Base-by-base conservation (phyloP, 2,329 filamentous ascomycete genomes). In the Trichoderma pleuroti region DNA sequence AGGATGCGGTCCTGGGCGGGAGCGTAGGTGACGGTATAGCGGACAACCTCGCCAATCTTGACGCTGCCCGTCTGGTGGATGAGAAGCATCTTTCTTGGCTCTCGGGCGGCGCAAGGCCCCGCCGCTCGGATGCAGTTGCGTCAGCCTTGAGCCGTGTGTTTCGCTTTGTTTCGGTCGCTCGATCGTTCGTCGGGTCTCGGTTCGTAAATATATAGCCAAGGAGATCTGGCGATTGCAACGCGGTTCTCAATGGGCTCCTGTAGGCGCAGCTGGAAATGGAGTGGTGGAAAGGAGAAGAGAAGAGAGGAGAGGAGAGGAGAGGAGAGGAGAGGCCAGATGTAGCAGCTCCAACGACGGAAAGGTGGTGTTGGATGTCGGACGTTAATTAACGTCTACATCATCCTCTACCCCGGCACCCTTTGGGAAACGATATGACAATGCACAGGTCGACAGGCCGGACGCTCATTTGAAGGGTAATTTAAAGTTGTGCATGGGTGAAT, bases 11-110 rank as follows among this genome's bases (percentile, higher is more conserved):
- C 96, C 77, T 90, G 87, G 49, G 91, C 91, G 5, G 96, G 96
- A 1, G 92, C 96, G 81, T 99, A 99, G 63, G 94, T 98, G 74
- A 98, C 85, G 10, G 93, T 97, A 78, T 91, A 97, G 83, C 96
- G 92, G 73, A 98, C 90, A 49, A 98, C 91, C 83, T 98, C 94
- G 79, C 96, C 96, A 74, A 98, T 92, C 82, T 95, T 97, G 80
- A 98, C 92, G 83, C 88, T 93, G 78, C 96, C 96, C 74, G 91
- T 87, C 83, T 98, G 96, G 82, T 98, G 93, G 72, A 97, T 84
- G 79, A 98, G 89, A 74, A 98, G 86, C 96, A 98, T 98, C 36
- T 62, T 74, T 52, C 42, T 62, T 11, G 26, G 46, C 46, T 54
- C 61, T 14, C 56, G 18, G 56, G 28, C 28, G 5, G 26, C 28